Percentiles rank a stretch among this genome's conserved stretches.
Conservation (phyloP, 1,139 yeast genomes). For the Candida sojae region DNA sequence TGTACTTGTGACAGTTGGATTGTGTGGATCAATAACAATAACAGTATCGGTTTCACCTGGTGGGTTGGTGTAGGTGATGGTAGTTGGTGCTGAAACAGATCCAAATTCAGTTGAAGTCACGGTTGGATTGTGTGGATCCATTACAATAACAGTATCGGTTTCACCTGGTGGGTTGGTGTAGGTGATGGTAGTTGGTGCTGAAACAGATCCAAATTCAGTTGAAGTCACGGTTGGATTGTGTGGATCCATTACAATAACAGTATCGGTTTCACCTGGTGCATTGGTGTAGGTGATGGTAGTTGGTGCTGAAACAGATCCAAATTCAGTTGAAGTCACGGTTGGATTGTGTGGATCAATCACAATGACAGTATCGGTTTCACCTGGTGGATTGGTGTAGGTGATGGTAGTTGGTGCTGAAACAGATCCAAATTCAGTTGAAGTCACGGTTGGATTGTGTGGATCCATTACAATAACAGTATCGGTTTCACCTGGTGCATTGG, state of each 20-base stretch:
- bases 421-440: background rate
- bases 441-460: too few relatives aligned
- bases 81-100: too few relatives aligned
- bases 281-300: background rate
- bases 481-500: too few relatives aligned
- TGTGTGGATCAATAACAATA: too few relatives aligned
- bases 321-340: slow-evolving; percentile 1
- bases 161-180: slow-evolving; percentile 5
- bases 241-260: background rate
- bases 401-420: background rate
- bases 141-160: slow-evolving; percentile 10
- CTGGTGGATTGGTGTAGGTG: background rate
- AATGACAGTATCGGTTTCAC: slow-evolving; percentile 14
- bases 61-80: too few relatives aligned
- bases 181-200: slow-evolving; percentile 10
- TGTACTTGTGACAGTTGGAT: too few relatives aligned
- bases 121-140: too few relatives aligned
- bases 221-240: background rate
- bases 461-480: too few relatives aligned
- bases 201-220: slow-evolving; percentile 1
- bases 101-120: too few relatives aligned
- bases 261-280: slow-evolving; percentile 12
- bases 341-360: slow-evolving; percentile 14
- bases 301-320: background rate
- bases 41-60: too few relatives aligned